Percentiles rank a stretch among this genome's conserved stretches.
These are phyloP conservation scores for Neofusicoccum umdonicola DNA, from an alignment of 2,329 filamentous ascomycete species.

Conservation along the genomic window DNA sequence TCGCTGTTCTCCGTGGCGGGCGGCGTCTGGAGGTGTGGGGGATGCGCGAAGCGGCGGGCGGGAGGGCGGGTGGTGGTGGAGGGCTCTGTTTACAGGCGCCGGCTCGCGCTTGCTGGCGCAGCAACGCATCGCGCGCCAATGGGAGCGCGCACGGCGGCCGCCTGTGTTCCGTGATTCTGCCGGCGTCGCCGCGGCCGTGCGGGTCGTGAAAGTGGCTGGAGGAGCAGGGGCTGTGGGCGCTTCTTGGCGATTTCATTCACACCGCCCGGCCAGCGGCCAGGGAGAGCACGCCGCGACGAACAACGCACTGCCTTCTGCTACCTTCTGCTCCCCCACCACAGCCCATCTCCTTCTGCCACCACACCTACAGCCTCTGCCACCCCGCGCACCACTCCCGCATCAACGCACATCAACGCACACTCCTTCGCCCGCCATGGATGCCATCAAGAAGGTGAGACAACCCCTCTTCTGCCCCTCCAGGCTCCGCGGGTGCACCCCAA, in stretches of 20 bases:
- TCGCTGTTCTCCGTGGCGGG: slow-evolving; percentile 22
- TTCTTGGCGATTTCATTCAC: too few relatives aligned
- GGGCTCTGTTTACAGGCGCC: not conserved
- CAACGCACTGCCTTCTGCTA: slow-evolving; percentile 12
- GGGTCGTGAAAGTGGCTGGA: not conserved
- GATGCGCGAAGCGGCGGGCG: not conserved
- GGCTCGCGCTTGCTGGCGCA: not conserved
- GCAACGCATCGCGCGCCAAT: not conserved
- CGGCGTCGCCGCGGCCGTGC: not conserved
- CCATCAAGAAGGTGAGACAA: slow-evolving; percentile 42
- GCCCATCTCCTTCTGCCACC: slow-evolving; percentile 4
- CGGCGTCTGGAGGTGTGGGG: slow-evolving; percentile 28
- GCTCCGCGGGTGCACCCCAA: slow-evolving; percentile 10
- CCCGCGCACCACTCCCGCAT: not conserved
- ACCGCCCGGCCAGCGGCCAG: not conserved
- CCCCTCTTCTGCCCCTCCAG: slow-evolving; percentile 25
- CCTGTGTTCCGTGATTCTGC: not conserved
- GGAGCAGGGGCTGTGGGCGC: not conserved
- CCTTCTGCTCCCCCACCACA: slow-evolving; percentile 12
- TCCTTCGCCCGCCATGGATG: slow-evolving; percentile 35
- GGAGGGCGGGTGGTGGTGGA: not conserved
- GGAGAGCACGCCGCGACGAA: slow-evolving; percentile 3
- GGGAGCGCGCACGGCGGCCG: not conserved
- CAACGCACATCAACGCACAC: not conserved
- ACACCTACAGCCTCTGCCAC: not conserved